Base-by-base conservation (phyloP, 2,329 filamentous ascomycete genomes). In the Sclerotinia glacialis region DNA sequence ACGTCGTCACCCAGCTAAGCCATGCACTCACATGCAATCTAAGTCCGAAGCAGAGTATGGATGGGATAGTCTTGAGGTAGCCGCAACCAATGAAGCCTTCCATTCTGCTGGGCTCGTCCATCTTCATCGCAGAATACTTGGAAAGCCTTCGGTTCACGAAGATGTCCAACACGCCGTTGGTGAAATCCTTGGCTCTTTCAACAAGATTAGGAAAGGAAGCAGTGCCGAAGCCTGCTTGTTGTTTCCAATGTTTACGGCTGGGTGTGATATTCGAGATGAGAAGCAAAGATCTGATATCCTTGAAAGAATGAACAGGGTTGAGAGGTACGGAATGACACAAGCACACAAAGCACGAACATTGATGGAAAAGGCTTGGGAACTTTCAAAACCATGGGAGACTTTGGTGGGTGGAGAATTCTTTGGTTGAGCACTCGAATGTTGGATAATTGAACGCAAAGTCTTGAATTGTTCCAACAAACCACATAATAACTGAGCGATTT, bases 221-320 rank as follows among this genome's bases (percentile, higher is more conserved):
- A 87, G 86, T 21, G 90, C 90, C 0, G 91, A 94, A 77, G 87
- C 86, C 11, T 92, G 90, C 73, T 79, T 91, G 23, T 77, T 95
- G 49, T 93, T 95, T 70, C 91, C 92, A 0, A 87, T 95, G 78
- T 95, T 95, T 77, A 91, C 90, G 1, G 91, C 91, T 1, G 92
- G 91, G 0, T 93, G 90, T 71, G 90, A 95, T 76, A 86, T 87
- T 0, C 79, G 79, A 65, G 83, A 87, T 59, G 73, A 80, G 44
- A 78, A 77, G 3, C 84, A 89, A 71, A 81, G 87, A 60, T 78
- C 79, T 31, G 82, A 85, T 72, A 85, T 94, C 47, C 79, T 91
- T 72, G 83, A 86, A 71, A 81, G 91, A 58, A 81, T 95, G 74
- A 81, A 82, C 74, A 83, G 83, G 23, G 85, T 92, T 1, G 90